Base-by-base conservation (phyloP, 1,284 basidiomycete genomes). In the Xerocomus amazonicus region DNA sequence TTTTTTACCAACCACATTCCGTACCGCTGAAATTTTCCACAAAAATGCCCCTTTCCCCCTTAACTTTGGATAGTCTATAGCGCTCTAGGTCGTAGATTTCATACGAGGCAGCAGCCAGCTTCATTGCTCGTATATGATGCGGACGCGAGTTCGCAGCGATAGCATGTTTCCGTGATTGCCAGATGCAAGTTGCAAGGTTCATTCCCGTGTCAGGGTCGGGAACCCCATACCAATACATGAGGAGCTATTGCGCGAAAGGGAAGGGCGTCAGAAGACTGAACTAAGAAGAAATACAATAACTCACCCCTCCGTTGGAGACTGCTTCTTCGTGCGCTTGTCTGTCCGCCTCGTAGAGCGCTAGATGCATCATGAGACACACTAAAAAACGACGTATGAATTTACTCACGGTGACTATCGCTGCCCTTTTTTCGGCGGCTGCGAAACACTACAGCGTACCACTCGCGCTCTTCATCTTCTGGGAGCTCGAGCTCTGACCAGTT, bases 171-270 rank as follows among this genome's bases (percentile, higher is more conserved):
- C 91, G 82, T 35, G 87, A 90, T 68, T 92, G 88, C 93, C 93
- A 97, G 43, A 96, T 87, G 72, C 93, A 96, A n/a, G 92, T 95
- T 3, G 93, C 92, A 45, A 95, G 81, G 66, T 96, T 96, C 68
- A 90, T 75, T 0, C 91, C 86, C 0, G 84, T 86, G 17, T 72
- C 62, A 41, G 75, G 74, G 59, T 92, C 76, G 2, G 92, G 92
- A n/a, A 86, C 79, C 19, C 92, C 92, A 60, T 92, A 94, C 92
- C 92, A 94, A 66, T 95, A 95, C 59, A 90, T 72, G 47, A 91
- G 78, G 28, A 91, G 73, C 85, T 89, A 51, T 14, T 32, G 37
- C 32, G 27, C 34, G 40, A 37, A 42, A 41, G 59, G 45, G 12
- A 46, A 43, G 4, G 16, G 9, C 19, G 40, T 50, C 43, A 61